A percentile compares a stretch with the other conserved stretches of the same genome.
phyloP scores from a whole-genome alignment of 495 filamentous ascomycete genomes.

The Xylona heveae region DNA sequence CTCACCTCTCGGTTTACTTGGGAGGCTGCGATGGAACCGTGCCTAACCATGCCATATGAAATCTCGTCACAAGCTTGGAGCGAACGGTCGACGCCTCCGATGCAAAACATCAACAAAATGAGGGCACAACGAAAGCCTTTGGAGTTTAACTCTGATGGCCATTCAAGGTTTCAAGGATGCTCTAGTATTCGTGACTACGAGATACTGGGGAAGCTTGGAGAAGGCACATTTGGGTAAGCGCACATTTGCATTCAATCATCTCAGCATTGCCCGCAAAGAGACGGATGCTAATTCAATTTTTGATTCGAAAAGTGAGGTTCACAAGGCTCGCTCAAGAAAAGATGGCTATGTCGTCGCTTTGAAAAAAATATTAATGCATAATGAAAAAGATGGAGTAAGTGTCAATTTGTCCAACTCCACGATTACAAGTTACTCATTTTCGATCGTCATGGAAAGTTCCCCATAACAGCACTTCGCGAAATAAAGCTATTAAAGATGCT shows the following conservation, averaged over 20 bases:
- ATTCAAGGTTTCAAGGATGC: slow-evolving; percentile 54
- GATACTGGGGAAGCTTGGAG: slow-evolving; percentile 75
- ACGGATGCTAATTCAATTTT: slow-evolving; percentile 8
- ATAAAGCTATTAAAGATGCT: slow-evolving; percentile 94
- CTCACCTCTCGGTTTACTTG: too few relatives aligned
- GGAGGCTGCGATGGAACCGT: too few relatives aligned
- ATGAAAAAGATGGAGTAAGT: slow-evolving; percentile 63
- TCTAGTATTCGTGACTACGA: slow-evolving; percentile 78
- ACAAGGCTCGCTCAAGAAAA: slow-evolving; percentile 62
- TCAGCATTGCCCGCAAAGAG: slow-evolving; percentile 1
- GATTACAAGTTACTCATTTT: neutral
- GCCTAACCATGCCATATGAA: too few relatives aligned
- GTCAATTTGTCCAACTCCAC: slow-evolving; percentile 4
- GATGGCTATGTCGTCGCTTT: slow-evolving; percentile 57
- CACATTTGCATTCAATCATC: neutral
- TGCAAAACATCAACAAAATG: too few relatives aligned
- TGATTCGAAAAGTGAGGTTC: slow-evolving; percentile 55
- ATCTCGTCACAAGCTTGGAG: too few relatives aligned
- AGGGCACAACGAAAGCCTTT: too few relatives aligned
- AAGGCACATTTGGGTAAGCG: slow-evolving; percentile 84
- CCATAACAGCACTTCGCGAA: slow-evolving; percentile 61
- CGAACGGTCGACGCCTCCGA: too few relatives aligned
- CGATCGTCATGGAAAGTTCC: slow-evolving; percentile 27
- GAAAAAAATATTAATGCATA: slow-evolving; percentile 88
- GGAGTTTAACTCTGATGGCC: slow-evolving; percentile 12